Conservation (phyloP, 768 basidiomycete species). For the Astraeus odoratus region DNA sequence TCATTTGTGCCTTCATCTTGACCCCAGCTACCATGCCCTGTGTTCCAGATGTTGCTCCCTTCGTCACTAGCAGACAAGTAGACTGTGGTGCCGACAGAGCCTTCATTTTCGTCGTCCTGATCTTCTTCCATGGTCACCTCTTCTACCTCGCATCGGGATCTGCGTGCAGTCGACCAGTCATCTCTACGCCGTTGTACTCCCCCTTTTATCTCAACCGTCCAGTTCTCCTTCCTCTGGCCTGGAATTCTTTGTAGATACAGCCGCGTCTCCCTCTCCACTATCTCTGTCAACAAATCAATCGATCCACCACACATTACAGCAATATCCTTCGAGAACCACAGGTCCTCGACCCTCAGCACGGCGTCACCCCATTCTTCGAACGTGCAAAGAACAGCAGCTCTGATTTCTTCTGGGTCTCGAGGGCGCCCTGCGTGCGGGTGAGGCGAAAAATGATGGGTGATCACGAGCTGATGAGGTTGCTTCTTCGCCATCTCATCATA, state of each 20-base stretch:
- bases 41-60: no score
- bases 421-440: conserved; percentile 43
- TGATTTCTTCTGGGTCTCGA: conserved; percentile 40
- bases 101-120: conserved; percentile 8
- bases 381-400: conserved; percentile 37
- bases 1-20: not conserved
- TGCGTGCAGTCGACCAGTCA: conserved; percentile 3
- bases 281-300: conserved; percentile 21
- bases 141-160: conserved; percentile 5
- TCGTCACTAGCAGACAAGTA: no score
- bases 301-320: conserved; percentile 29
- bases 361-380: conserved; percentile 50
- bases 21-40: not conserved
- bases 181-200: conserved; percentile 10
- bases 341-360: conserved; percentile 36
- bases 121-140: conserved; percentile 15
- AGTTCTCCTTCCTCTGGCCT: conserved; percentile 16
- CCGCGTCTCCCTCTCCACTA: conserved; percentile 16
- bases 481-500: conserved; percentile 2
- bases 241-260: conserved; percentile 19
- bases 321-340: conserved; percentile 42
- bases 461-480: conserved; percentile 41
- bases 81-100: no score
- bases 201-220: conserved; percentile 26
- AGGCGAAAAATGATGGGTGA: conserved; percentile 41